Evolutionary conservation across 2,329 filamentous ascomycete genomes (phyloP).

Genomic region (Pleurostoma richardsiae): DNA sequence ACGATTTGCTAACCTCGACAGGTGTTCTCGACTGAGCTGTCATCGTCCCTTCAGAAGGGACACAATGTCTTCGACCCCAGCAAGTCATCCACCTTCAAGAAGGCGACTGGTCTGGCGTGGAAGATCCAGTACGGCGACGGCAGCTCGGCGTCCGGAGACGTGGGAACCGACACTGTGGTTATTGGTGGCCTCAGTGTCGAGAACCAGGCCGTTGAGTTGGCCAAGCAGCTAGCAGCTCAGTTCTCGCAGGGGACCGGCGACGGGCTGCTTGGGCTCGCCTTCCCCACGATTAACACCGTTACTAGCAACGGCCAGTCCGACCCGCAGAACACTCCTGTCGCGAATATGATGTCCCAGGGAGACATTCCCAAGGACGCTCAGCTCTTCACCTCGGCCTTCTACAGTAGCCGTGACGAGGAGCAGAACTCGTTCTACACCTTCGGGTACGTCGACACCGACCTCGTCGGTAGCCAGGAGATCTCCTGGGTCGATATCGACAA

Average conservation of each 20-base stretch:
- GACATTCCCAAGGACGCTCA: constrained; percentile 42
- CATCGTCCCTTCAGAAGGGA: constrained; percentile 25
- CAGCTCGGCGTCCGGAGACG: constrained; percentile 59
- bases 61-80: constrained; percentile 55
- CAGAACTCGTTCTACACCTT: constrained; percentile 65
- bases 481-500: constrained; percentile 59
- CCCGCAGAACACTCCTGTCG: constrained; percentile 56
- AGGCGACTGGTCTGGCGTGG: constrained; percentile 46
- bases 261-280: constrained; percentile 64
- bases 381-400: constrained; percentile 62
- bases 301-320: constrained; percentile 30
- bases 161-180: constrained; percentile 57
- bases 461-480: constrained; percentile 49
- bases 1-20: constrained; percentile 15
- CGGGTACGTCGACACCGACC: constrained; percentile 63
- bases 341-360: constrained; percentile 58
- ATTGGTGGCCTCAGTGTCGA: constrained; percentile 58
- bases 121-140: constrained; percentile 64
- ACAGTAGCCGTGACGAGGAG: constrained; percentile 46
- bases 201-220: constrained; percentile 61
- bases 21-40: constrained; percentile 51
- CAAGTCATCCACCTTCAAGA: constrained; percentile 57
- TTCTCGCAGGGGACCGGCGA: constrained; percentile 55
- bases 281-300: constrained; percentile 59
- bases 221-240: constrained; percentile 50